Base-by-base conservation (phyloP, 129 eudicot genomes). In the Saussurea involucrata region DNA sequence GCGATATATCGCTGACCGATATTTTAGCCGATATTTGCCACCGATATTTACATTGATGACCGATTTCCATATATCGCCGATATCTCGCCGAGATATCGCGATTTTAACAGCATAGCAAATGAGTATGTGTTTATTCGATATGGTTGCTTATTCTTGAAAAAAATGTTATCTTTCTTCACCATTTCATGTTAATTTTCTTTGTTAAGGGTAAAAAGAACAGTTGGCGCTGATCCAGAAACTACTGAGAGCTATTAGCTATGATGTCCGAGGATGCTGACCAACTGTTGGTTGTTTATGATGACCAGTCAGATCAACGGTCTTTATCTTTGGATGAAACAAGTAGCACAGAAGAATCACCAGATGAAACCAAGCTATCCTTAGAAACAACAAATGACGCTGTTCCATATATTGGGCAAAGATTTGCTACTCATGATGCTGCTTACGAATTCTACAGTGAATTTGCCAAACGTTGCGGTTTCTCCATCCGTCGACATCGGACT, bases 401-500 rank as follows among this genome's bases (percentile, higher is more conserved):
- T 44, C 99, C 97, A 31, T 95, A 92, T 83, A 88, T 92, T 32
- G 99, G 99, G 13, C 99, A 95, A 81, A 85, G 95, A 64, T 95
- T 95, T 82, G 66, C 85, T 20, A 79, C 92, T 36, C 99, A 95
- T 73, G 99, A 95, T 74, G 83, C 87, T 71, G 99, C 97, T 29
- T 95, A 95, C 75, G 99, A 95, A n/a, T 92, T 85, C 86, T 95
- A 95, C 72, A 87, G 88, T 78, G 99, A 95, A 34, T 95, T 89
- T 81, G 99, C 99, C 37, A 92, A 82, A 76, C 78, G 83, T 22
- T 92, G 93, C 68, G 99, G 99, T 27, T 95, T 95, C 72, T 95
- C 99, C 21, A 95, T 95, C 70, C 88, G 99, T 68, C 92, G 99
- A n/a, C 99, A 95, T 67, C 87, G 99, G 20, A 95, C 97, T 0